These are phyloP conservation scores for Penicillium verrucosum DNA, from an alignment of 2,329 filamentous ascomycete species.

Conservation along the genomic window DNA sequence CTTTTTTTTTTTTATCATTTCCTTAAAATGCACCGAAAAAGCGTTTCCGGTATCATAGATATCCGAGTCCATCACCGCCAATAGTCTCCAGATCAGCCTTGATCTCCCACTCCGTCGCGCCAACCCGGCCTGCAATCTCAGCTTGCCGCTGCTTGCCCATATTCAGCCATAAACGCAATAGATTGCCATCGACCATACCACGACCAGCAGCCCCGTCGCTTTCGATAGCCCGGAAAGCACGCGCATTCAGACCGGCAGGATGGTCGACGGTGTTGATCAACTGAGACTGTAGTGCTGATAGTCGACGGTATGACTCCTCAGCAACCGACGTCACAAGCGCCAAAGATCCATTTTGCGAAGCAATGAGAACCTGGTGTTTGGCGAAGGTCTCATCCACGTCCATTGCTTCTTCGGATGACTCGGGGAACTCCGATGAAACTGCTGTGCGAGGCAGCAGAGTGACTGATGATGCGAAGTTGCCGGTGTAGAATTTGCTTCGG, in stretches of 20 bases:
- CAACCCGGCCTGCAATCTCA: constrained; percentile 73
- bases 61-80: constrained; percentile 60
- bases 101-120: constrained; percentile 64
- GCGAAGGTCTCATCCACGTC: constrained; percentile 33
- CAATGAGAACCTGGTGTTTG: constrained; percentile 61
- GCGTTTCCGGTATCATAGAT: constrained; percentile 27
- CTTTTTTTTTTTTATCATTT: neutral
- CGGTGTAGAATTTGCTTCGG: constrained; percentile 81
- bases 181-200: constrained; percentile 72
- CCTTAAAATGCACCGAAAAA: neutral
- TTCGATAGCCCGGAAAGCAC: constrained; percentile 65
- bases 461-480: constrained; percentile 71
- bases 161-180: constrained; percentile 73
- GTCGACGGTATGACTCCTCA: constrained; percentile 77
- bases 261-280: constrained; percentile 73
- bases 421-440: constrained; percentile 41
- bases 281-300: constrained; percentile 77
- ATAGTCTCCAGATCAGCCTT: constrained; percentile 66
- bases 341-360: constrained; percentile 72
- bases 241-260: constrained; percentile 76
- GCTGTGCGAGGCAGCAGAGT: constrained; percentile 70
- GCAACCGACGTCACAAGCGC: constrained; percentile 72
- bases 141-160: constrained; percentile 66
- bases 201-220: constrained; percentile 52
- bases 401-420: constrained; percentile 39